Base-by-base conservation (phyloP, 2,329 filamentous ascomycete genomes). In the Aaosphaeria arxii region DNA sequence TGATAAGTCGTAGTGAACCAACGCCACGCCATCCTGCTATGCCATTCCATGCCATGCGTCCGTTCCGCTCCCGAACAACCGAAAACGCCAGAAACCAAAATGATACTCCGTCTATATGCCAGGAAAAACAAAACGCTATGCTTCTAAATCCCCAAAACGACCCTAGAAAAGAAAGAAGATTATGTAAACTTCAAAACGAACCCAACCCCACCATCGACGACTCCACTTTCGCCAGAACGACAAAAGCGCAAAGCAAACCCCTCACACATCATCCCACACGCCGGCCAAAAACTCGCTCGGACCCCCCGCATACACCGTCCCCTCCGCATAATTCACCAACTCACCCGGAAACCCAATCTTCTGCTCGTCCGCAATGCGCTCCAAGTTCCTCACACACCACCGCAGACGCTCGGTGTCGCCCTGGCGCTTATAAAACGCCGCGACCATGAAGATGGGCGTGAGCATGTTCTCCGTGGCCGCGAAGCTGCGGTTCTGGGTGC, bases 401-500 rank as follows among this genome's bases (percentile, higher is more conserved):
- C 44, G 43, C 45, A 40, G 45, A 4, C 57, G 35, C 4, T 53
- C 49, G 7, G 46, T 49, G 40, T 60, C 57, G 6, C 51, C 51
- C 6, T 44, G 35, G 13, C 52, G 44, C 38, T 31, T 39, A 42
- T 60, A 60, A 41, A 49, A 57, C 13, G 40, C 31, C 4, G 49
- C 41, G 3, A 54, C 51, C 1, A 52, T 43, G 29, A 29, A 44
- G 3, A 61, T 47, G 4, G 58, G 58, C 9, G 59, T 9, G n/a
- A 56, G 49, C 42, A 59, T 54, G 30, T 54, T 56, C 44, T 61
- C 58, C 7, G 52, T 42, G 1, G 53, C 42, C n/a, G 56, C 56
- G 40, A 50, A 59, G 6, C 48, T 51, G 6, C 47, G 53, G 30
- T 49, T 47, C 5, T 46, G 35, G 1, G 54, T 51, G 40, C 56